Base-by-base conservation (phyloP, 345 rosid species). In the Pugionium cornutum region DNA sequence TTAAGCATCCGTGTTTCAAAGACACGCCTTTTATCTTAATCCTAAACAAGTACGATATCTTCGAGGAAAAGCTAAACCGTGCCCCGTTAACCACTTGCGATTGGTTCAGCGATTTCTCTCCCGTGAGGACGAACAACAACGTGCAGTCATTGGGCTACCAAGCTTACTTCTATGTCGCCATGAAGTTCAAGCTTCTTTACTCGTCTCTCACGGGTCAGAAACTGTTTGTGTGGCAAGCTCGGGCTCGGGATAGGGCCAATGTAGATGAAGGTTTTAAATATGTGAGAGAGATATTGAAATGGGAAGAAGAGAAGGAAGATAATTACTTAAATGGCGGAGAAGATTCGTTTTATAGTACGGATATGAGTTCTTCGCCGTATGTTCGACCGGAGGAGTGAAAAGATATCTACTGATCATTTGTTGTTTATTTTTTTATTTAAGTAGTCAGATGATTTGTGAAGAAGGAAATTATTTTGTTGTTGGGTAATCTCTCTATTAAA, bases 301-400 rank as follows among this genome's bases (percentile, higher is more conserved):
- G 99, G 99, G 92, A 89, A 4, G 99, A 94, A 50, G 96, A 94
- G 82, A 94, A 83, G 76, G 99, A 84, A 26, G 96, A 82, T 4
- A 80, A 67, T 77, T 95, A 79, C 67, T 89, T 76, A 9, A 87
- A 84, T 32, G 88, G 81, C 28, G 82, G 66, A 36, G 97, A 95
- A 79, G 97, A 95, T 76, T 95, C 97, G 0, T 87, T 79, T 77
- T 89, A 89, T 68, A 94, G 99, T 76, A 94, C 96, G 0, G 99
- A 90, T 58, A 46, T 94, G 76, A 94, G 99, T 77, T 90, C 99
- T 33, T 85, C 95, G 0, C 99, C 95, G 28, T 74, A 74, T 41
- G 69, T 3, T 53, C 32, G 73, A 54, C 73, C 68, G 3, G 73
- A 74, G 77, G 70, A 58, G 54, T 64, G 53, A 63, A 63, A 40